Evolutionary conservation across 768 basidiomycete genomes (phyloP), one percentile per base, ranked within the genome.

Genomic region (Dentipellis sp.): DNA sequence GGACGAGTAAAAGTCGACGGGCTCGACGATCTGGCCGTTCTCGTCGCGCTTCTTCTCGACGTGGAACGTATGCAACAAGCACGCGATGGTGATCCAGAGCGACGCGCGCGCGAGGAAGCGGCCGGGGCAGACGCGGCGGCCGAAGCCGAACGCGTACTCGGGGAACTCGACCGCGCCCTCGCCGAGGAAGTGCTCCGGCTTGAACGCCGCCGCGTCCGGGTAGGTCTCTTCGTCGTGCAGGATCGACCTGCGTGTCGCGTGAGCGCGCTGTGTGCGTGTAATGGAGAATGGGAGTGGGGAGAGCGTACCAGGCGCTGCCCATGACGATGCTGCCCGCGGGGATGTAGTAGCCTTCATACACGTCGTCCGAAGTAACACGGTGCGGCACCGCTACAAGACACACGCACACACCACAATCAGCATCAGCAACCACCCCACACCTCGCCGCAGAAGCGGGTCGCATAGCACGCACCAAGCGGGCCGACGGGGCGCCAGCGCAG

Each of bases 121-220:
- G 14, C 63, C 63, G 12, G 63, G 63, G 35, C 63, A 63, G 10
- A 63, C 6, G 21, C 48, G 21, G 17, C 34, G 48, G 19, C 48
- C 48, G 48, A 23, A 50, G 19, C 63, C 63, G 50, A 63, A 63
- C 2, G 63, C 61, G 10, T 21, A 17, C 48, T 50, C 22, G 14
- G 48, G 48, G 48, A 50, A 50, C 34, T 45, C 42, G 50, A 71
- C n/a, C 14, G 42, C 42, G 4, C 56, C 59, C 9, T 56, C 35
- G 19, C 48, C 48, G 54, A 55, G 21, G 48, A 68, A 73, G 16
- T 73, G 71, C 23, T 73, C 71, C 4, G 74, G 75, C 22, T 69
- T 71, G 59, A 75, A 74, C 12, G 38, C 42, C 11, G 69, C 62
- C 14, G 74, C 72, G 16, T 74, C 62, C 3, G 72, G 71, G 54